Base-by-base conservation (phyloP, 2,329 filamentous ascomycete genomes). In the Talaromyces amestolkiae region DNA sequence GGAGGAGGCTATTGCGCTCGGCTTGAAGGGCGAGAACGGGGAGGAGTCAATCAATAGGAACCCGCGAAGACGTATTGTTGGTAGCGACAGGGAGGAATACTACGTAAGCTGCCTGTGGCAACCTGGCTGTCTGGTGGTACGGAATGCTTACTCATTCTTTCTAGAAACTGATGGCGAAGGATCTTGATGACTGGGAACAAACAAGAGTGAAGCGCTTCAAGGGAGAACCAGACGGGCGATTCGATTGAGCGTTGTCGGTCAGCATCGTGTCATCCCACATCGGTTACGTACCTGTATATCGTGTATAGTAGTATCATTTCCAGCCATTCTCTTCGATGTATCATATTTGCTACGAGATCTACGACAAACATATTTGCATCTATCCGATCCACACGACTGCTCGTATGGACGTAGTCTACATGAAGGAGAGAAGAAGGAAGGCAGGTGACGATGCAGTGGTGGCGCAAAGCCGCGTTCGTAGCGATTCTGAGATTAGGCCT, bases 121-220 rank as follows among this genome's bases (percentile, higher is more conserved):
- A 58, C 3, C 22, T 45, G 15, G 5, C 47, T 31, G 17, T 54
- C 53, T 33, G 45, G 45, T 19, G 43, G 43, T 24, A 53, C 49
- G 49, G 49, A 31, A 53, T 53, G 59, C 59, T 61, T 22, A 61
- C 59, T 53, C 45, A 39, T 33, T 45, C 56, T 47, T 37, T 41
- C 33, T 77, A 95, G 91, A 87, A 88, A 79, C 82, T 91, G 45
- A 91, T 92, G 71, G 91, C 91, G 37, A 96, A 96, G 78, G 95
- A 98, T 75, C 81, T 98, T 67, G 94, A 99, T 73, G 86, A 92
- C 74, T 99, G 95, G 95, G 94, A 98, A 77, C 95, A 98, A 80
- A 96, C 95, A 80, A 88, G 96, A 62, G 93, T 98, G 11, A 88
- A 97, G 81, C 85, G 95, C 75, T 84, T 97, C 67, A 89, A 91